Conservation (phyloP, 2,329 filamentous ascomycete species). For the Trichoderma breve region DNA sequence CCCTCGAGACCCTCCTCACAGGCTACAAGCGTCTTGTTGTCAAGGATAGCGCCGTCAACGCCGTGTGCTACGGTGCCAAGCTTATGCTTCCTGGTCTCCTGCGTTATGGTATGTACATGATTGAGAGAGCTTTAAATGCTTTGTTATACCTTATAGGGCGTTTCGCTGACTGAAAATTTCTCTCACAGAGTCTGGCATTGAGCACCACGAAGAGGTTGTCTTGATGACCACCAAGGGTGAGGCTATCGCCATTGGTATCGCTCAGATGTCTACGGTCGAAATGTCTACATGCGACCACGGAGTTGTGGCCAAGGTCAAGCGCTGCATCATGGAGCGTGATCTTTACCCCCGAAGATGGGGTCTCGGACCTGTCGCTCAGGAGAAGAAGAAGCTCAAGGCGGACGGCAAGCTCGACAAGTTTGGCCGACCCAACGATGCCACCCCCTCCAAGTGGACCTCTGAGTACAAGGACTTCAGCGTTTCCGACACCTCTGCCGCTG, state of each 20-base stretch:
- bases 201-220: conserved; percentile 93
- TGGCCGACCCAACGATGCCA: conserved; percentile 86
- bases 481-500: conserved; percentile 45
- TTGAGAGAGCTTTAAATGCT: neutral
- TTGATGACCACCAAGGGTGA: conserved; percentile 99
- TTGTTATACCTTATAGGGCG: neutral
- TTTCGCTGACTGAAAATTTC: conserved; percentile 27
- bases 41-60: conserved; percentile 81
- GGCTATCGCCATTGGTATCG: conserved; percentile 92
- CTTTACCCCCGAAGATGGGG: conserved; percentile 97
- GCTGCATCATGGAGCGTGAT: conserved; percentile 99
- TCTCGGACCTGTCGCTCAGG: conserved; percentile 83
- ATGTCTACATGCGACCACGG: conserved; percentile 96
- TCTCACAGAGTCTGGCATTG: conserved; percentile 73
- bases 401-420: conserved; percentile 98
- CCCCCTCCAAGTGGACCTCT: conserved; percentile 86
- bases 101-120: conserved; percentile 67
- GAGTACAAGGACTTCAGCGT: conserved; percentile 89
- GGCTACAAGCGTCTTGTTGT: conserved; percentile 97
- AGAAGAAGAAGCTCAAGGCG: conserved; percentile 99
- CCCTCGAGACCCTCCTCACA: conserved; percentile 86
- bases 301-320: conserved; percentile 97
- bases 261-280: conserved; percentile 97
- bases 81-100: conserved; percentile 97
- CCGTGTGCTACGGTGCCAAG: conserved; percentile 97